Conservation (phyloP, 305 asterid genomes). For the Fraxinus paxiana region DNA sequence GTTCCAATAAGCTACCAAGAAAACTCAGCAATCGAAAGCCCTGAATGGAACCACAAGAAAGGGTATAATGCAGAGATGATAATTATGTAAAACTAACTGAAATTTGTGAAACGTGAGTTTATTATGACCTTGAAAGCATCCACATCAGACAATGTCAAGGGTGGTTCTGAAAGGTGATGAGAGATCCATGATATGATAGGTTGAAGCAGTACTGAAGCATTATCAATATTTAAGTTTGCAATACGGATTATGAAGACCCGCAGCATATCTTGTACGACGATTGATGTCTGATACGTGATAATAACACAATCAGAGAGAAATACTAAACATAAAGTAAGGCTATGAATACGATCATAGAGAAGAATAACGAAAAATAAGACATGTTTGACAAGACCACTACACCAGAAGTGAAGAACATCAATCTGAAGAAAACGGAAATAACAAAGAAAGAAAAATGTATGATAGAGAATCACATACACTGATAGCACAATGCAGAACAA, state of each 20-base stretch:
- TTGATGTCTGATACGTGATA: slow-evolving; percentile 35
- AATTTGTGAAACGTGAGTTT: not conserved
- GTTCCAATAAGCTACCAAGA: slow-evolving; percentile 72
- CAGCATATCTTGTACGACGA: slow-evolving; percentile 71
- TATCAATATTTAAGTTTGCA: slow-evolving; percentile 58
- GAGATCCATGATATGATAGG: slow-evolving; percentile 50
- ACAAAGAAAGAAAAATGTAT: not conserved
- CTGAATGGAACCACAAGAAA: slow-evolving; percentile 35
- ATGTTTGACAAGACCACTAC: slow-evolving; percentile 12
- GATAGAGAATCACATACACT: slow-evolving; percentile 52
- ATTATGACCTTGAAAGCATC: slow-evolving; percentile 71
- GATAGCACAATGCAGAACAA: slow-evolving; percentile 67
- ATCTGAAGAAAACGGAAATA: not conserved
- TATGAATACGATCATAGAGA: not conserved
- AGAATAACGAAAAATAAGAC: not conserved
- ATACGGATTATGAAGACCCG: slow-evolving; percentile 77
- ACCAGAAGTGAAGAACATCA: not conserved
- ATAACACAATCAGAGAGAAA: slow-evolving; percentile 21
- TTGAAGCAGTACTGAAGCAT: slow-evolving; percentile 64
- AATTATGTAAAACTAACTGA: slow-evolving; percentile 19
- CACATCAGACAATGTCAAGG: slow-evolving; percentile 49
- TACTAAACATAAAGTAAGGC: not conserved
- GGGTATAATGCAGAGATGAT: slow-evolving; percentile 17
- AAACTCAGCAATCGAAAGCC: slow-evolving; percentile 64
- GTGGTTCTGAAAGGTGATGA: slow-evolving; percentile 50